Percentiles rank a stretch among this genome's conserved stretches.
Evolutionary conservation across 2,329 filamentous ascomycete genomes (phyloP).

Genomic region (Reticulascus tulasneorum): DNA sequence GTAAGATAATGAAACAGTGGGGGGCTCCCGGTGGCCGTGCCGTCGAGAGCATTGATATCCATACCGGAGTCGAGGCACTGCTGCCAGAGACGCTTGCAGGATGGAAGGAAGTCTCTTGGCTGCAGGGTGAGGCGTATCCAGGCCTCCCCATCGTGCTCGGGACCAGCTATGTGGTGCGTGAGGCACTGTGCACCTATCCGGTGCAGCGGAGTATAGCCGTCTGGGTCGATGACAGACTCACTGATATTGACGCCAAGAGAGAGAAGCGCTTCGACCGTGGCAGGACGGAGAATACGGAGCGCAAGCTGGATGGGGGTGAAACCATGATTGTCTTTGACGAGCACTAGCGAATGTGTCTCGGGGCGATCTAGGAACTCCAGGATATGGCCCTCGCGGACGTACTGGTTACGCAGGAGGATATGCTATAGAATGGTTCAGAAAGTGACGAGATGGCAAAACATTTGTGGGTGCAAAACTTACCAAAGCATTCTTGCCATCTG

Average conservation of each 20-base stretch:
- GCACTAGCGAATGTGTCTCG: not conserved
- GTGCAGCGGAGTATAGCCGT: not conserved
- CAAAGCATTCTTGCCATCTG: not conserved
- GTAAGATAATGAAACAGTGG: not conserved
- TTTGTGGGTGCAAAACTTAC: not conserved
- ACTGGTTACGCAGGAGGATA: not conserved
- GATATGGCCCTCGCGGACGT: not conserved
- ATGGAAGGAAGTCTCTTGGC: not conserved
- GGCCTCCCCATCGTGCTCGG: not conserved
- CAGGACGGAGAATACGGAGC: not conserved
- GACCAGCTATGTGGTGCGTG: not conserved
- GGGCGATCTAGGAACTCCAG: not conserved
- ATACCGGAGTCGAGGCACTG: not conserved
- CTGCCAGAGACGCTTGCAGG: not conserved
- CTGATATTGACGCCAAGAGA: not conserved
- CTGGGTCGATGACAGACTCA: not conserved
- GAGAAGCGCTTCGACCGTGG: not conserved
- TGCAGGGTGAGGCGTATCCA: not conserved
- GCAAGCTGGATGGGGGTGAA: not conserved
- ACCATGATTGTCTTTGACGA: not conserved
- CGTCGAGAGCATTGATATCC: not conserved
- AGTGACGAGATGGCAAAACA: not conserved
- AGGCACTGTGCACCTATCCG: not conserved
- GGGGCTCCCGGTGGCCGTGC: not conserved
- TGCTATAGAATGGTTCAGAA: not conserved